Evolutionary conservation across 179 eudicot genomes (phyloP).

Genomic region (Spergularia azorica): DNA sequence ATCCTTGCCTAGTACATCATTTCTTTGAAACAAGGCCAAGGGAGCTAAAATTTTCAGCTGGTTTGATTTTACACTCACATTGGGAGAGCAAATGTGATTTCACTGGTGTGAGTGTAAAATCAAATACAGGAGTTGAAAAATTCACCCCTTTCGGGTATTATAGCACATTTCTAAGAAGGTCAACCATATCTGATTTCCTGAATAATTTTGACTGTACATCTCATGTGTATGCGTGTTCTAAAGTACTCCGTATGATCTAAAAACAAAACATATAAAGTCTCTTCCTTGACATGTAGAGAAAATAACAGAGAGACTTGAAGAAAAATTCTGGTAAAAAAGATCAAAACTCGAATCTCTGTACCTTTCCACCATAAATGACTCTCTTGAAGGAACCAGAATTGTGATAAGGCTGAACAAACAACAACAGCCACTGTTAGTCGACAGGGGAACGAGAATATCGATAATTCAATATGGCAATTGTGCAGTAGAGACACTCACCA

Average conservation of each 20-base stretch:
- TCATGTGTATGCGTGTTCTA: not conserved
- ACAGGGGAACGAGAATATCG: slow-evolving; percentile 1
- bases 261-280: not conserved
- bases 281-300: slow-evolving; percentile 3
- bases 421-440: slow-evolving; percentile 6
- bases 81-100: too few species aligned
- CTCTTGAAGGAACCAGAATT: slow-evolving; percentile 27
- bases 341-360: slow-evolving; percentile 13
- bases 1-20: not conserved
- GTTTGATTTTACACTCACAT: too few species aligned
- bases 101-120: too few species aligned
- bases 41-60: too few species aligned
- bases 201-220: not conserved
- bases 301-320: not conserved
- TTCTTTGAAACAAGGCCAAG: too few species aligned
- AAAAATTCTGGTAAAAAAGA: not conserved
- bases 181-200: too few species aligned
- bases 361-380: slow-evolving; percentile 43
- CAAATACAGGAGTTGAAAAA: too few species aligned
- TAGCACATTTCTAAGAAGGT: too few species aligned
- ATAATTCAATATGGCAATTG: not conserved
- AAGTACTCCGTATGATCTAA: too few species aligned
- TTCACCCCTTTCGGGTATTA: too few species aligned
- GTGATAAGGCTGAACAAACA: slow-evolving; percentile 30
- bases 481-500: slow-evolving; percentile 26